phyloP scores from a whole-genome alignment of 2,329 filamentous ascomycete species.

The Hypoxylon sp. region DNA sequence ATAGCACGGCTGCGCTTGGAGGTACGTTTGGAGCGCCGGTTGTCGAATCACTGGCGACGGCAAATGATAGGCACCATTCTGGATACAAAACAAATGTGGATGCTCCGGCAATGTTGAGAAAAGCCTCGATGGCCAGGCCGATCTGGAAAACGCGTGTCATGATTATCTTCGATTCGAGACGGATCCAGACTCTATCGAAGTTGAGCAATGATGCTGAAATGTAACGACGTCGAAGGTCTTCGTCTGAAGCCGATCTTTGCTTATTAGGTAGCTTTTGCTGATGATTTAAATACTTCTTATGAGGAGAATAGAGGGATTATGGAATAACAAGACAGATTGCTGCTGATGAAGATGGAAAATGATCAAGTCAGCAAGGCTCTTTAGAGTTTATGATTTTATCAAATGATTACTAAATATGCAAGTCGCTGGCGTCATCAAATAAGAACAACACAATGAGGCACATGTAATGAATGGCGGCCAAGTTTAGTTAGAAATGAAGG shows the following conservation, averaged over 20 bases:
- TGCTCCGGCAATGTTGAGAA: conserved; percentile 45
- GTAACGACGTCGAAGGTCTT: background rate
- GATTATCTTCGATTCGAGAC: background rate
- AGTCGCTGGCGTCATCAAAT: background rate
- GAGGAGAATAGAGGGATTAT: background rate
- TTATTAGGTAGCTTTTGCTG: background rate
- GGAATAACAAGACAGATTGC: background rate
- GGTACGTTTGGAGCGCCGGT: conserved; percentile 24
- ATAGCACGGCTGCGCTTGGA: conserved; percentile 40
- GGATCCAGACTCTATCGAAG: background rate
- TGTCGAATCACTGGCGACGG: conserved; percentile 20
- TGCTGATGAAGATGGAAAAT: background rate
- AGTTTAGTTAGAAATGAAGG: background rate
- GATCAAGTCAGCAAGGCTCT: conserved; percentile 8
- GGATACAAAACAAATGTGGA: conserved; percentile 41
- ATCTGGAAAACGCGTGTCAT: conserved; percentile 44
- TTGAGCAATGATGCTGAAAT: background rate
- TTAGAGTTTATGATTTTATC: background rate
- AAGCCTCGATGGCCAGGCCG: conserved; percentile 41
- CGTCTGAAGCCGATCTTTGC: background rate
- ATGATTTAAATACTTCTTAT: background rate
- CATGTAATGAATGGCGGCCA: background rate
- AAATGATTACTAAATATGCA: background rate
- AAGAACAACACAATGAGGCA: background rate
- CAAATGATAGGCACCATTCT: conserved; percentile 44